phyloP scores from a whole-genome alignment of 306 rosid genomes.

The Acacia melanoxylon region DNA sequence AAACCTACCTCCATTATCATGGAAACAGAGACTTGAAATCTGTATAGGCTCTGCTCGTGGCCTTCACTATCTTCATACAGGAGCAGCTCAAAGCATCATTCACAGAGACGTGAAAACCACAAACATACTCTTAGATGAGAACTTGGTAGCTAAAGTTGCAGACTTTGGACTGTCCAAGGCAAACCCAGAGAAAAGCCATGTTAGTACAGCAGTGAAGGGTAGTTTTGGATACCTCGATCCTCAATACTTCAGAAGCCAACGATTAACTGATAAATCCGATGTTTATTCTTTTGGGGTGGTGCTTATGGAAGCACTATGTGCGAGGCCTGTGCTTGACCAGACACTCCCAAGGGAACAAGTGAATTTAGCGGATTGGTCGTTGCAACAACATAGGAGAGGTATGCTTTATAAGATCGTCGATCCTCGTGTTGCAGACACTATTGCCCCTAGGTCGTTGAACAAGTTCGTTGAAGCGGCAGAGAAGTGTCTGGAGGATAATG shows the following conservation, averaged over 20 bases:
- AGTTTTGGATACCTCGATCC: slow-evolving; percentile 95
- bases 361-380: slow-evolving; percentile 66
- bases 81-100: slow-evolving; percentile 71
- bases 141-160: slow-evolving; percentile 70
- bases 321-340: slow-evolving; percentile 50
- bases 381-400: slow-evolving; percentile 53
- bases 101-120: slow-evolving; percentile 92
- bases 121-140: slow-evolving; percentile 79
- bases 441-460: slow-evolving; percentile 42
- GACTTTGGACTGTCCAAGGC: slow-evolving; percentile 86
- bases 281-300: slow-evolving; percentile 91
- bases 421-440: slow-evolving; percentile 32
- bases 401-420: slow-evolving; percentile 51
- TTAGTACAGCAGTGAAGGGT: slow-evolving; percentile 92
- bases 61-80: slow-evolving; percentile 86
- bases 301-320: slow-evolving; percentile 58
- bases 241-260: slow-evolving; percentile 71
- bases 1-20: slow-evolving; percentile 53
- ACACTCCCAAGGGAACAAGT: slow-evolving; percentile 59
- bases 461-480: slow-evolving; percentile 62
- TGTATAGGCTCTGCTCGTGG: slow-evolving; percentile 93
- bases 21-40: slow-evolving; percentile 81
- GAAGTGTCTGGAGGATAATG: slow-evolving; percentile 61
- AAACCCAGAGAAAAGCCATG: slow-evolving; percentile 66
- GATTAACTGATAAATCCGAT: slow-evolving; percentile 79